These are phyloP conservation scores for Peronospora destructor DNA, from an alignment of 352 stramenopile genomes.

Conservation along the genomic window DNA sequence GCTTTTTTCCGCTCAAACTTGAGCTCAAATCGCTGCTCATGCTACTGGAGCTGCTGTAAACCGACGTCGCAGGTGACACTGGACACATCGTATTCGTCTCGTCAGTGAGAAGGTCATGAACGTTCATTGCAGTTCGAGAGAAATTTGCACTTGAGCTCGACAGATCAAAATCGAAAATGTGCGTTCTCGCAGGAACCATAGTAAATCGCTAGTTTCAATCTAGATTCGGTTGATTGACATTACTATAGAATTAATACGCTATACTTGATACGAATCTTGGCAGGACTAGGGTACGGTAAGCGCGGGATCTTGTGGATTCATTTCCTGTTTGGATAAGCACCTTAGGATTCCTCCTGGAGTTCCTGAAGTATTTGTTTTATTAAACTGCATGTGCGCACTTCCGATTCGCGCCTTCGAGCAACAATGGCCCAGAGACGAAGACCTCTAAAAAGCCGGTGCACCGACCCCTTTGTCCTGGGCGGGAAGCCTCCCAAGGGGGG, in stretches of 20 bases:
- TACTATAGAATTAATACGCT: not conserved
- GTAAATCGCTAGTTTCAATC: conserved; percentile 45
- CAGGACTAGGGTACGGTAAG: conserved; percentile 1
- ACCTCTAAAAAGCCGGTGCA: too few relatives aligned
- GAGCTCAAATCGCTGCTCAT: conserved; percentile 2
- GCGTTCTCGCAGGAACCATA: too few relatives aligned
- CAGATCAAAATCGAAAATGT: conserved; percentile 28
- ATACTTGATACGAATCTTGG: conserved; percentile 10
- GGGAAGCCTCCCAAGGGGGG: too few relatives aligned
- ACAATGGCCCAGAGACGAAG: too few relatives aligned
- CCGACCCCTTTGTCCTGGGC: too few relatives aligned
- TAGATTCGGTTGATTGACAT: conserved; percentile 28
- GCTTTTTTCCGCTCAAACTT: conserved; percentile 31
- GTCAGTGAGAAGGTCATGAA: conserved; percentile 36
- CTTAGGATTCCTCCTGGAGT: too few relatives aligned
- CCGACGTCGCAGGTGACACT: conserved; percentile 34
- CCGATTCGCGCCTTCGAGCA: too few relatives aligned
- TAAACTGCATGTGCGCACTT: too few relatives aligned
- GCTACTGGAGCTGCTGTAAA: conserved; percentile 24
- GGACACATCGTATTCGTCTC: conserved; percentile 23
- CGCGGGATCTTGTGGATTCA: too few relatives aligned
- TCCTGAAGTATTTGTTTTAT: too few relatives aligned
- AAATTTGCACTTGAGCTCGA: conserved; percentile 8
- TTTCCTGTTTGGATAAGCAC: too few relatives aligned
- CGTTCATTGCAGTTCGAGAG: conserved; percentile 27